Conservation (phyloP, 306 rosid species). For the Cicer cuneatum region DNA sequence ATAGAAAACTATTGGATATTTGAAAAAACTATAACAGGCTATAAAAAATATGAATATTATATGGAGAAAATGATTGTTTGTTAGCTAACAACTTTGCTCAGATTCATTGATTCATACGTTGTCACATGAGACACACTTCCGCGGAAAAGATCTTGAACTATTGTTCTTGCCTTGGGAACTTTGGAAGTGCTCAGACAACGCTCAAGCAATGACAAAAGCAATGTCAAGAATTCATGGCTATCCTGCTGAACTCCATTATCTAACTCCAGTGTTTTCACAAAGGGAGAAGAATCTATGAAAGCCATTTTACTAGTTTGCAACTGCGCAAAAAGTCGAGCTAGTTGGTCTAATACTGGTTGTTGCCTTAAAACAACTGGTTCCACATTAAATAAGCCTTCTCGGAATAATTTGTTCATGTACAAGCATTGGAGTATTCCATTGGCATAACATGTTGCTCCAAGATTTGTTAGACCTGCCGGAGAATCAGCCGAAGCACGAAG, state of each 20-base stretch:
- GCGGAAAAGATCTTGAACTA: constrained; percentile 97
- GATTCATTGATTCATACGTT: constrained; percentile 58
- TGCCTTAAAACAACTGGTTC: constrained; percentile 79
- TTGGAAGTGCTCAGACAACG: constrained; percentile 74
- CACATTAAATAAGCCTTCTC: constrained; percentile 81
- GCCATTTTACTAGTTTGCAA: constrained; percentile 82
- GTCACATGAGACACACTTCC: constrained; percentile 98
- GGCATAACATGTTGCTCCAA: constrained; percentile 98
- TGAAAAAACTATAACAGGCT: constrained; percentile 2
- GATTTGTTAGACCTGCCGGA: constrained; percentile 95
- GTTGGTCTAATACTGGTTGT: constrained; percentile 84
- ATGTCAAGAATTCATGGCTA: constrained; percentile 92
- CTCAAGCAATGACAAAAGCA: constrained; percentile 90
- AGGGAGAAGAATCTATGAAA: constrained; percentile 86
- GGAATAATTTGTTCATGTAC: constrained; percentile 84
- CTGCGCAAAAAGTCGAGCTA: constrained; percentile 80
- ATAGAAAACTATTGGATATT: constrained; percentile 4
- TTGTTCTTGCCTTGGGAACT: constrained; percentile 71
- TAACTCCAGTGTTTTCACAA: constrained; percentile 86
- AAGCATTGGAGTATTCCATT: constrained; percentile 94
- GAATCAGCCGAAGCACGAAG: constrained; percentile 70
- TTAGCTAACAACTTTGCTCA: constrained; percentile 24
- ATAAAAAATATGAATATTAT: background rate
- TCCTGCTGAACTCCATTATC: constrained; percentile 99
- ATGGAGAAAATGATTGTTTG: constrained; percentile 15